Conservation (phyloP, 2,329 filamentous ascomycete genomes). For the Epichloe uncinata region DNA sequence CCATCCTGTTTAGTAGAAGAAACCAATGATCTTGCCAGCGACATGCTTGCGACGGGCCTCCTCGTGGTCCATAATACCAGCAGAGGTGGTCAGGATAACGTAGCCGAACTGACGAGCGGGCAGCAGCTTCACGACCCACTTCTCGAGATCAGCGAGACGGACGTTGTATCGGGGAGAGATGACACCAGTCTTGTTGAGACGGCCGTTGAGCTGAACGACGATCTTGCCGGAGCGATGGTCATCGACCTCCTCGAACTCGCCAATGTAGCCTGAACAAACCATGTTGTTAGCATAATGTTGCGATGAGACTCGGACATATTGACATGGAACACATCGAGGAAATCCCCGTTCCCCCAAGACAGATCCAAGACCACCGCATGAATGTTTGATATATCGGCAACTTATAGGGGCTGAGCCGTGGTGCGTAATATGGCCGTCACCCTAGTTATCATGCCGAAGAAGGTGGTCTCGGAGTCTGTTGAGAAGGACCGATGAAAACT, state of each 20-base stretch:
- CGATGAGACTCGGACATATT: slow-evolving; percentile 80
- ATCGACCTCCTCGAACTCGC: slow-evolving; percentile 98
- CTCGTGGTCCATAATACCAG: slow-evolving; percentile 99
- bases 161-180: slow-evolving; percentile 99
- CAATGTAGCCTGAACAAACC: slow-evolving; percentile 69
- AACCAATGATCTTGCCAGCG: slow-evolving; percentile 96
- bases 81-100: slow-evolving; percentile 97
- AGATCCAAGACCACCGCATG: slow-evolving; percentile 72
- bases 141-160: slow-evolving; percentile 93
- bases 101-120: slow-evolving; percentile 99
- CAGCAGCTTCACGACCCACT: slow-evolving; percentile 99
- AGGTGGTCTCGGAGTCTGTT: slow-evolving; percentile 9
- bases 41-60: slow-evolving; percentile 99
- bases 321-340: slow-evolving; percentile 8
- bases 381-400: slow-evolving; percentile 81
- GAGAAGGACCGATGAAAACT: not conserved
- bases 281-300: slow-evolving; percentile 57
- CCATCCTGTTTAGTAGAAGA: slow-evolving; percentile 71
- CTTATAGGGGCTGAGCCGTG: slow-evolving; percentile 99
- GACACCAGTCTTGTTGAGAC: slow-evolving; percentile 96
- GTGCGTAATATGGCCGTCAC: slow-evolving; percentile 62
- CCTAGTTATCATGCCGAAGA: slow-evolving; percentile 99
- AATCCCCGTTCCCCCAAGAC: slow-evolving; percentile 12
- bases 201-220: slow-evolving; percentile 97
- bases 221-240: slow-evolving; percentile 99